Conservation (phyloP, 495 filamentous ascomycete genomes). For the Bombardia bombarda region DNA sequence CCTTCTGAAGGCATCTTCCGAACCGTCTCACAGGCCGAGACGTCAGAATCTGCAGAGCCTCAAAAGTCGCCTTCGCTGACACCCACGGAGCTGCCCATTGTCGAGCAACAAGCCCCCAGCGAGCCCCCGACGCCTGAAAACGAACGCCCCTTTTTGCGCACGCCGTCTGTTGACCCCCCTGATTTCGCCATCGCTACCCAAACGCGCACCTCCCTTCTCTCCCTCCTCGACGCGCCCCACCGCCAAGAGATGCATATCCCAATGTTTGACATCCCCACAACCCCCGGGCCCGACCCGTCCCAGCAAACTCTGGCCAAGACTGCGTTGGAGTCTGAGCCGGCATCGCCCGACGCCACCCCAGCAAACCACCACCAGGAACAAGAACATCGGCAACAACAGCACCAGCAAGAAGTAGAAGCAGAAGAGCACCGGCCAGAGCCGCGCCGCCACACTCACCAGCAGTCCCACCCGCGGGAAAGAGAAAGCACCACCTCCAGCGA, state of each 20-base stretch:
- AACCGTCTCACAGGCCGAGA: conserved; percentile 40
- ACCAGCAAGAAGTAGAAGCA: not conserved
- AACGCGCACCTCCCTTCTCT: conserved; percentile 43
- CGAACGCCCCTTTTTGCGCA: conserved; percentile 20
- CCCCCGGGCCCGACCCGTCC: conserved; percentile 13
- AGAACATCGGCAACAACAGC: not conserved
- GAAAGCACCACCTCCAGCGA: too few species aligned
- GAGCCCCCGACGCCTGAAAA: conserved; percentile 23
- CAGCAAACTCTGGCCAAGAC: conserved; percentile 1
- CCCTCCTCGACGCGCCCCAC: conserved; percentile 45
- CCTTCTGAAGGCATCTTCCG: conserved; percentile 45
- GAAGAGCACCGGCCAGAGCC: not conserved
- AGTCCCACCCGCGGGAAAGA: conserved; percentile 2
- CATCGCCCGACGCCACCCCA: not conserved
- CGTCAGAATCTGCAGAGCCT: too few species aligned
- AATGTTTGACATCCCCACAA: conserved; percentile 29
- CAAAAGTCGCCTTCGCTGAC: not conserved
- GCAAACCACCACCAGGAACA: not conserved
- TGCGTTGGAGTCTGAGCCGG: conserved; percentile 5
- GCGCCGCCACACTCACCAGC: not conserved
- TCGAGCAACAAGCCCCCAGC: conserved; percentile 3
- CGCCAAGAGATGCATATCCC: conserved; percentile 18
- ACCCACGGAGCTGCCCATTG: not conserved
- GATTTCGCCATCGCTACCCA: conserved; percentile 35
- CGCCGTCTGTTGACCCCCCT: conserved; percentile 45